Percentiles rank a stretch among this genome's conserved stretches.
Evolutionary conservation across 805 yeast genomes (phyloP).

Genomic region (Isabelozyma pseudorhagii): DNA sequence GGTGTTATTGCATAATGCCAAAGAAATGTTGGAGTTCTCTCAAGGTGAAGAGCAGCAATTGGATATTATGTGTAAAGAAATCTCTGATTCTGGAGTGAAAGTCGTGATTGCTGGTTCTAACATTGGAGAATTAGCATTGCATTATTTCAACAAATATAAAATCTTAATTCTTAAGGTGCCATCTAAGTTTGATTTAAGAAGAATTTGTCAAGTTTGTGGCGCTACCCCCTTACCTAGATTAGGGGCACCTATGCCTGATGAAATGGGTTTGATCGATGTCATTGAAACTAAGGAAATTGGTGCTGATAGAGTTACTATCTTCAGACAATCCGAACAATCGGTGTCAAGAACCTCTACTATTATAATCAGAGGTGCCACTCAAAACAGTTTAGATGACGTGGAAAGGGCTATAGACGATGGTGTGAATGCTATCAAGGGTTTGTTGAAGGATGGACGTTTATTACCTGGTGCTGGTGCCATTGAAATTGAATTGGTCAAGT

Average conservation of each 20-base stretch:
- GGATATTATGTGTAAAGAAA: conserved; percentile 79
- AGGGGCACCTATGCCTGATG: conserved; percentile 94
- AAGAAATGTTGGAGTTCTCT: conserved; percentile 94
- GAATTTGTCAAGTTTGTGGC: conserved; percentile 94
- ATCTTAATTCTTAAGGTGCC: conserved; percentile 86
- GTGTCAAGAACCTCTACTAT: conserved; percentile 81
- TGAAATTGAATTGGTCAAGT: conserved; percentile 82
- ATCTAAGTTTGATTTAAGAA: conserved; percentile 89
- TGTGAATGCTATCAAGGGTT: conserved; percentile 85
- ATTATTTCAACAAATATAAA: conserved; percentile 83
- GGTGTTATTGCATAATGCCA: conserved; percentile 89
- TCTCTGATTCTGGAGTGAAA: conserved; percentile 77
- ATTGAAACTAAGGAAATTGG: conserved; percentile 95
- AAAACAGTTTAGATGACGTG: conserved; percentile 86
- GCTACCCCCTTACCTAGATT: conserved; percentile 93
- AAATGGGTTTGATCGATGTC: conserved; percentile 81
- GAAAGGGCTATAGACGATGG: conserved; percentile 98
- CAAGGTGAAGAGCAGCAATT: conserved; percentile 95
- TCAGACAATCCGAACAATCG: conserved; percentile 70
- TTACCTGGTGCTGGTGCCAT: conserved; percentile 96
- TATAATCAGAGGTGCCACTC: conserved; percentile 94
- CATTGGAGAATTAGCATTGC: conserved; percentile 89
- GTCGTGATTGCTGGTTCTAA: conserved; percentile 95
- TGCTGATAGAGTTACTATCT: conserved; percentile 93
- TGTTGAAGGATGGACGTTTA: conserved; percentile 73